Percentiles rank a stretch among this genome's conserved stretches.
Evolutionary conservation across 78 protist genomes (phyloP).

Genomic region (Dictyostelium intermedium): DNA sequence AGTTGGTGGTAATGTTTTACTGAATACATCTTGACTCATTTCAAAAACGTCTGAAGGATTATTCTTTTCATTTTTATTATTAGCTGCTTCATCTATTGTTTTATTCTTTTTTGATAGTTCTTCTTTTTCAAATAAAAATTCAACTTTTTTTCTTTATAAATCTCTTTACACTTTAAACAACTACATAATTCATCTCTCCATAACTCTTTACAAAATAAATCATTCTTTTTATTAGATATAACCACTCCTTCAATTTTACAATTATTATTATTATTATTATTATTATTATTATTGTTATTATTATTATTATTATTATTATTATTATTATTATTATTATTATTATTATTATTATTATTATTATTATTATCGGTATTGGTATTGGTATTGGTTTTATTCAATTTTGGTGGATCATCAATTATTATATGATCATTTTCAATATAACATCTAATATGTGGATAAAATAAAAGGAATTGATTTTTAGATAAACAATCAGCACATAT

Average conservation of each 20-base stretch:
- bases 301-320: background rate
- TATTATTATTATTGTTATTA: background rate
- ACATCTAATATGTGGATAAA: conserved; percentile 24
- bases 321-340: background rate
- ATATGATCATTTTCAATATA: background rate
- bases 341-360: background rate
- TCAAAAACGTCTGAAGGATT: background rate
- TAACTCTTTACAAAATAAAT: conserved; percentile 57
- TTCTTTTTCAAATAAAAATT: conserved; percentile 32
- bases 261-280: background rate
- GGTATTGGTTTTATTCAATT: too few species aligned
- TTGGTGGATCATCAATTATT: background rate
- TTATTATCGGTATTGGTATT: too few species aligned
- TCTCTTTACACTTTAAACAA: conserved; percentile 32
- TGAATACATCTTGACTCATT: background rate
- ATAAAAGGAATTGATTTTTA: conserved; percentile 8
- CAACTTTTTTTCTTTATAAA: conserved; percentile 5
- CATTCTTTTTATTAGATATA: background rate
- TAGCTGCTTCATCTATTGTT: background rate
- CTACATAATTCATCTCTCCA: conserved; percentile 69
- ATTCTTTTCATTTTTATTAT: background rate
- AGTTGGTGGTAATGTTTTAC: background rate
- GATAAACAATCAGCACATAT: conserved; percentile 30
- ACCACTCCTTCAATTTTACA: background rate
- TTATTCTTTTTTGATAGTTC: background rate